Evolutionary conservation across 2,329 filamentous ascomycete species (phyloP).

Genomic region (Colletotrichum sublineola): DNA sequence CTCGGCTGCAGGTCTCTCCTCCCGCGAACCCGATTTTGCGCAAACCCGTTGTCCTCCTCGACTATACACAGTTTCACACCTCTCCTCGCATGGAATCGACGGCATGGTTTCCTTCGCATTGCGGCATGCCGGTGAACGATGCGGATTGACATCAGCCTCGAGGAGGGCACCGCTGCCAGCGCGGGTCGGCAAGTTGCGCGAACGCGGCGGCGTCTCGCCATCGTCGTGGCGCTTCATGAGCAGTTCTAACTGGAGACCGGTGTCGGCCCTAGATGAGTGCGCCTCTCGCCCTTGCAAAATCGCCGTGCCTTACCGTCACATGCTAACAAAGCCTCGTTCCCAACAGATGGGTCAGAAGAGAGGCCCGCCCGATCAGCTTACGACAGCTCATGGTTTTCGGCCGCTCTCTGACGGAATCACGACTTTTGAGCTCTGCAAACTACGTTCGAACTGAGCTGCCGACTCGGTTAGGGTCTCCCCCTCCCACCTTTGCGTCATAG

Average conservation of each 20-base stretch:
- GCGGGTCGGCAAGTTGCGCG: slow-evolving; percentile 18
- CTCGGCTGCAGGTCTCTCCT: background rate
- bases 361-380: slow-evolving; percentile 94
- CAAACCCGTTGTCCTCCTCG: background rate
- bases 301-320: slow-evolving; percentile 25
- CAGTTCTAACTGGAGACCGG: slow-evolving; percentile 69
- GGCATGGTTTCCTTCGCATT: slow-evolving; percentile 62
- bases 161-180: slow-evolving; percentile 18
- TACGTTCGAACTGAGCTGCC: slow-evolving; percentile 97
- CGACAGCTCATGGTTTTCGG: slow-evolving; percentile 98
- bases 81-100: slow-evolving; percentile 52
- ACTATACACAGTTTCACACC: background rate
- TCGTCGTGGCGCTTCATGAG: slow-evolving; percentile 48
- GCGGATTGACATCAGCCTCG: slow-evolving; percentile 48
- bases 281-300: slow-evolving; percentile 45
- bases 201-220: slow-evolving; percentile 40
- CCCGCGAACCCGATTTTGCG: background rate
- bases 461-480: slow-evolving; percentile 69
- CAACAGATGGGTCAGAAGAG: slow-evolving; percentile 88
- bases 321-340: slow-evolving; percentile 39
- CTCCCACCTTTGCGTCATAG: background rate
- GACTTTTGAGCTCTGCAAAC: slow-evolving; percentile 94
- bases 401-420: slow-evolving; percentile 88
- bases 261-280: slow-evolving; percentile 75
- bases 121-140: slow-evolving; percentile 60